Evolutionary conservation across 208 protist species (phyloP).

Genomic region (Herpetomonas muscarum): DNA sequence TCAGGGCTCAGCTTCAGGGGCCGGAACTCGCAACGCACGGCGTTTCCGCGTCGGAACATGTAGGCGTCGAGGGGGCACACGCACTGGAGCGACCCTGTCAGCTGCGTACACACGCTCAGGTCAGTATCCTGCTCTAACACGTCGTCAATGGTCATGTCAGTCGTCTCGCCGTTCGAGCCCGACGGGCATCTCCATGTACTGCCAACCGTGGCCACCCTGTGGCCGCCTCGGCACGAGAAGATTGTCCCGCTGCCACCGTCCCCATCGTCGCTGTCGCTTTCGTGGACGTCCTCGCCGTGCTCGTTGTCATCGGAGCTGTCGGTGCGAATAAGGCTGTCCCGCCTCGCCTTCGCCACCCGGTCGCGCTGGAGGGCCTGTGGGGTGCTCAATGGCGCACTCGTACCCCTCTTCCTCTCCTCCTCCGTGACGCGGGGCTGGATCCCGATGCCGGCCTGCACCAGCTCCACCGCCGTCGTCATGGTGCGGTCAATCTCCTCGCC

Average conservation of each 20-base stretch:
- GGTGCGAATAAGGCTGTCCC: too few species aligned
- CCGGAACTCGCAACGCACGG: constrained; percentile 8
- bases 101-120: background rate
- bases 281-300: too few species aligned
- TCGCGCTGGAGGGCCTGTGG: too few species aligned
- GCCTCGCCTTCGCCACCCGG: too few species aligned
- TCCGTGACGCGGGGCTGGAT: constrained; percentile 1
- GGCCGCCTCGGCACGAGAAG: background rate
- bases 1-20: constrained; percentile 22
- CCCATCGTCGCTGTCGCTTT: background rate
- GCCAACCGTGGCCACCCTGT: background rate
- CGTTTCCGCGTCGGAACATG: background rate
- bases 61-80: constrained; percentile 26
- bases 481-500: background rate
- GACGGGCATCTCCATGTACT: background rate
- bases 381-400: background rate
- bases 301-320: too few species aligned
- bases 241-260: background rate
- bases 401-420: constrained; percentile 1
- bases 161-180: background rate
- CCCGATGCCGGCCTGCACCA: constrained; percentile 10
- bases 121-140: background rate
- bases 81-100: constrained; percentile 7
- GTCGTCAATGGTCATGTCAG: background rate
- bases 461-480: background rate